Conservation (phyloP, 345 rosid species). For the Corchorus olitorius region DNA sequence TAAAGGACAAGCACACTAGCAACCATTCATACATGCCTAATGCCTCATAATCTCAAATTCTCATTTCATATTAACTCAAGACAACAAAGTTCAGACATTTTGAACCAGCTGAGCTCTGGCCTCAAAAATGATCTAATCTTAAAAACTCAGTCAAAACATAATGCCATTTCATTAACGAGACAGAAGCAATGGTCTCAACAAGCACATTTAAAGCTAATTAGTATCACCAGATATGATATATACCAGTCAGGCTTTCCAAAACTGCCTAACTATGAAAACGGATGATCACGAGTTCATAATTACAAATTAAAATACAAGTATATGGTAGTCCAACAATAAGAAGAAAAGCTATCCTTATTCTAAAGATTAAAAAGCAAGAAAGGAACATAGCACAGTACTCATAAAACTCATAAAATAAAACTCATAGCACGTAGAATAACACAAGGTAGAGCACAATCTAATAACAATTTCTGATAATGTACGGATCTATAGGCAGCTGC, state of each 20-base stretch:
- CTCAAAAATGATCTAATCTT: not conserved
- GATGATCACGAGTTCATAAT: not conserved
- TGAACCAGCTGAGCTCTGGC: not conserved
- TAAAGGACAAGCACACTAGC: not conserved
- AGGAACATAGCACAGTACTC: too few relatives aligned
- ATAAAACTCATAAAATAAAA: not conserved
- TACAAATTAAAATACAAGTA: not conserved
- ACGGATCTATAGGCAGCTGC: not conserved
- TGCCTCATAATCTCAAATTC: not conserved
- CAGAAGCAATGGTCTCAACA: not conserved
- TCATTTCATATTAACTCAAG: conserved; percentile 1
- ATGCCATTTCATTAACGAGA: not conserved
- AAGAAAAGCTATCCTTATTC: too few relatives aligned
- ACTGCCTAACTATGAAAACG: not conserved
- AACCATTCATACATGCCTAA: not conserved
- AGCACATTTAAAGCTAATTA: not conserved
- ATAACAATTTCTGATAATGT: not conserved
- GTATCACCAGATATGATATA: not conserved
- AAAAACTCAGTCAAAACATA: not conserved
- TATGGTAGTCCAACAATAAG: not conserved
- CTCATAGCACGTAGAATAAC: not conserved
- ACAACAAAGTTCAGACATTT: not conserved
- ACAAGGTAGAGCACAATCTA: not conserved
- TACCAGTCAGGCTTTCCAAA: not conserved
- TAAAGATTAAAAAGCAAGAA: not conserved